A percentile compares a stretch with the other conserved stretches of the same genome.
Evolutionary conservation across 306 rosid genomes (phyloP).

Genomic region (barrel medic (Medicago truncatula)): DNA sequence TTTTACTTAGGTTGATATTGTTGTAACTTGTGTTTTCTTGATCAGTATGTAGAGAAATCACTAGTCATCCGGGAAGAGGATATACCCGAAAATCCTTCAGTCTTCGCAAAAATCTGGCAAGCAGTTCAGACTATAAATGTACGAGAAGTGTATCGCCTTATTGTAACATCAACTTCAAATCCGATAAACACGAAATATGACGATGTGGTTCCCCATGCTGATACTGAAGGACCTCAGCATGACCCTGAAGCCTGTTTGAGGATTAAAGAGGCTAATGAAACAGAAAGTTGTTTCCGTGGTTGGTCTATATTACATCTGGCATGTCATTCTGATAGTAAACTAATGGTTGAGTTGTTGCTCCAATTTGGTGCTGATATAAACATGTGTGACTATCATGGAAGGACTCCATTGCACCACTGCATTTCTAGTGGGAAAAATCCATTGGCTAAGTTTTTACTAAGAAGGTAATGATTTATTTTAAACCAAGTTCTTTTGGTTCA

Average conservation of each 20-base stretch:
- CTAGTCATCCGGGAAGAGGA: constrained; percentile 62
- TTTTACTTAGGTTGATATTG: constrained; percentile 25
- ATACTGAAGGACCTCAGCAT: constrained; percentile 51
- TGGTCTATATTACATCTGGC: constrained; percentile 91
- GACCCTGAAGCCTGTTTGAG: constrained; percentile 65
- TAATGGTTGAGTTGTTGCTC: constrained; percentile 89
- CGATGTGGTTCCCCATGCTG: constrained; percentile 55
- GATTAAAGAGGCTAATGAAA: constrained; percentile 51
- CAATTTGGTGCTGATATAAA: constrained; percentile 91
- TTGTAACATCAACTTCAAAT: constrained; percentile 62
- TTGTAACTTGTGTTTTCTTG: constrained; percentile 39
- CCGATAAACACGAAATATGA: constrained; percentile 67
- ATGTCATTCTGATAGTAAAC: constrained; percentile 61
- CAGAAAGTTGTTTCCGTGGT: constrained; percentile 70
- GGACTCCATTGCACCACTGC: constrained; percentile 95
- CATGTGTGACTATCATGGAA: constrained; percentile 79
- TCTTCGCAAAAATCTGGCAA: constrained; percentile 70
- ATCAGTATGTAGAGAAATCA: constrained; percentile 82
- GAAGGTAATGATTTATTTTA: constrained; percentile 67
- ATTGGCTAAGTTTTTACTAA: constrained; percentile 81
- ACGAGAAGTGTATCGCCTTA: constrained; percentile 74
- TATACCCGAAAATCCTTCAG: constrained; percentile 51
- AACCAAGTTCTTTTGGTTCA: constrained; percentile 18
- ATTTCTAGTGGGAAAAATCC: constrained; percentile 66
- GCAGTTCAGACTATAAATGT: constrained; percentile 68